Conservation (phyloP, 805 yeast species). For the Teunomyces aglyptinius region DNA sequence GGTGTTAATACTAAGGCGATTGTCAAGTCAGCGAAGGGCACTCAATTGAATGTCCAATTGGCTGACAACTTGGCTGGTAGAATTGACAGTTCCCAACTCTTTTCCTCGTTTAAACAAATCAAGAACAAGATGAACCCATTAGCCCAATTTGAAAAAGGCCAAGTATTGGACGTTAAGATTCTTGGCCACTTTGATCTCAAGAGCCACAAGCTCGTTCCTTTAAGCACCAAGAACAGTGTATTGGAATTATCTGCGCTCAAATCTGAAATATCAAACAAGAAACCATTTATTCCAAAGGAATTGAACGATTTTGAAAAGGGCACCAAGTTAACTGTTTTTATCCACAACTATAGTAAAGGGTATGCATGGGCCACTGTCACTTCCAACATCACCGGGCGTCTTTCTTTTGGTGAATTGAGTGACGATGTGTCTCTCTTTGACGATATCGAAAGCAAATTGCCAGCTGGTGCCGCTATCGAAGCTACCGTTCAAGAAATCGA, state of each 20-base stretch:
- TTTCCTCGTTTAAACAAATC: constrained; percentile 52
- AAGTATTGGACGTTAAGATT: constrained; percentile 57
- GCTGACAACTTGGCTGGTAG: constrained; percentile 81
- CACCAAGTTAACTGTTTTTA: constrained; percentile 53
- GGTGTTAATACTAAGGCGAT: constrained; percentile 63
- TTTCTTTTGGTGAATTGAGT: constrained; percentile 63
- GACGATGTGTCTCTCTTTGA: constrained; percentile 47
- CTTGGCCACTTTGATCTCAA: constrained; percentile 76
- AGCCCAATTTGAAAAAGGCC: constrained; percentile 55
- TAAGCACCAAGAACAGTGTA: constrained; percentile 55
- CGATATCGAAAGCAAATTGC: constrained; percentile 55
- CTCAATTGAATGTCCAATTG: constrained; percentile 71
- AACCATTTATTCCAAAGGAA: constrained; percentile 27
- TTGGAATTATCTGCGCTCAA: constrained; percentile 63
- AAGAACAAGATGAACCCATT: constrained; percentile 59
- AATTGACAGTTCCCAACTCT: constrained; percentile 71
- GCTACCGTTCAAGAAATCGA: constrained; percentile 57
- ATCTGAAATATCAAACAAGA: constrained; percentile 31
- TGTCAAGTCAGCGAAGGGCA: constrained; percentile 61
- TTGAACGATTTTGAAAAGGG: constrained; percentile 49
- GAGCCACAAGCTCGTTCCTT: constrained; percentile 64
- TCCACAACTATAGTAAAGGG: constrained; percentile 63
- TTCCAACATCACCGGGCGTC: constrained; percentile 64
- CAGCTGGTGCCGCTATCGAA: constrained; percentile 69
- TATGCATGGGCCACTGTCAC: constrained; percentile 67